Percentiles rank a stretch among this genome's conserved stretches.
Conservation (phyloP, 257 asterid species). For the Scutellaria baicalensis region DNA sequence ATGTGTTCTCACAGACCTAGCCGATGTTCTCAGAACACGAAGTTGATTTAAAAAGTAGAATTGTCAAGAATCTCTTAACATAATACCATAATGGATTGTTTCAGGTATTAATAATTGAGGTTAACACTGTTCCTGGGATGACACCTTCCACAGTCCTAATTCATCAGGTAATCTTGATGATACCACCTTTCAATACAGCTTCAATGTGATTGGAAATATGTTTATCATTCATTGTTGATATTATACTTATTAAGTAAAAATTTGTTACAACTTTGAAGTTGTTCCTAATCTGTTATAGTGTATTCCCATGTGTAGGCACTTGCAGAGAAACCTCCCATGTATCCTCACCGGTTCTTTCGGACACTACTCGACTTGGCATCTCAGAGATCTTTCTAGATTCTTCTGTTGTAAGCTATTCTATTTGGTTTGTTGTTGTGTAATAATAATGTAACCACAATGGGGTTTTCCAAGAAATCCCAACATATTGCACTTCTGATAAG, state of each 20-base stretch:
- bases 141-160: constrained; percentile 88
- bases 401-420: not conserved
- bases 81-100: not conserved
- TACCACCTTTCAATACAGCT: not conserved
- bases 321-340: constrained; percentile 73
- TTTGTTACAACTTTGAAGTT: not conserved
- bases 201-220: too few relatives aligned
- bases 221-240: too few relatives aligned
- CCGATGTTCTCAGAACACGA: not conserved
- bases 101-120: constrained; percentile 82
- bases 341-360: constrained; percentile 79
- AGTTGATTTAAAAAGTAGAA: not conserved
- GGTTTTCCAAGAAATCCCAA: not conserved
- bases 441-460: not conserved
- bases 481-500: too few relatives aligned
- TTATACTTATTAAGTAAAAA: too few relatives aligned
- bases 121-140: constrained; percentile 92
- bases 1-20: not conserved
- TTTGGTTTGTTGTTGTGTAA: not conserved
- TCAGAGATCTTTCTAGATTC: constrained; percentile 28
- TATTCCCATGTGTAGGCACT: constrained; percentile 48
- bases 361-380: constrained; percentile 65
- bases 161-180: constrained; percentile 55
- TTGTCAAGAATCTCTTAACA: not conserved
- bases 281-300: not conserved